A percentile compares a stretch with the other conserved stretches of the same genome.
Evolutionary conservation across 2,329 filamentous ascomycete genomes (phyloP).

Genomic region (Ceratocystis alfenasii): DNA sequence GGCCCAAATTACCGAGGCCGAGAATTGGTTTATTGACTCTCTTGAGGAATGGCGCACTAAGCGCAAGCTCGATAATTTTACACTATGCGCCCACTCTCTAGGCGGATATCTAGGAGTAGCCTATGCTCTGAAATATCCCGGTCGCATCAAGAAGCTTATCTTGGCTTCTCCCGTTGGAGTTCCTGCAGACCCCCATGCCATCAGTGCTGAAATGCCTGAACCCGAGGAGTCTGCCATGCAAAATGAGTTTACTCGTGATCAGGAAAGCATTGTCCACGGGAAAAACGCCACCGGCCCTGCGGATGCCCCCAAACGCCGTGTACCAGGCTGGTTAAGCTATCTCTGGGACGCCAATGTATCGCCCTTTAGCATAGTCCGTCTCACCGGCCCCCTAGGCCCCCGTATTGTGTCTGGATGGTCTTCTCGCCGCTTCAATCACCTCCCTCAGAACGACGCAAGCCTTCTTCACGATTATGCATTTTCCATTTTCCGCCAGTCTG

Average conservation of each 20-base stretch:
- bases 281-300: constrained; percentile 25
- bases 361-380: constrained; percentile 80
- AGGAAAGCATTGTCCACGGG: constrained; percentile 39
- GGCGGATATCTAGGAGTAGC: constrained; percentile 91
- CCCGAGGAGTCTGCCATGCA: constrained; percentile 59
- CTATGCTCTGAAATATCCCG: constrained; percentile 93
- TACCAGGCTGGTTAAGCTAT: constrained; percentile 80
- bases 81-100: constrained; percentile 80
- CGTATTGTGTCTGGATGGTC: constrained; percentile 93
- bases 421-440: constrained; percentile 77
- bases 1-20: constrained; percentile 74
- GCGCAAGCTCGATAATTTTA: constrained; percentile 84
- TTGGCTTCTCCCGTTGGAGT: constrained; percentile 89
- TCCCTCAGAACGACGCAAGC: constrained; percentile 67
- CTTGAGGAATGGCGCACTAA: constrained; percentile 90
- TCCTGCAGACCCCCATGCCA: constrained; percentile 84
- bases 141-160: constrained; percentile 88
- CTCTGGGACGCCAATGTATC: constrained; percentile 97
- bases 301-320: constrained; percentile 37
- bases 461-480: constrained; percentile 90
- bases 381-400: constrained; percentile 79
- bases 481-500: constrained; percentile 81
- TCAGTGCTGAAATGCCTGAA: constrained; percentile 68
- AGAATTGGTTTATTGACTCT: constrained; percentile 91
- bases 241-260: constrained; percentile 70